A percentile compares a stretch with the other conserved stretches of the same genome.
Conservation (phyloP, 192 early-diverging fungal species). For the Cetraspora pellucida region DNA sequence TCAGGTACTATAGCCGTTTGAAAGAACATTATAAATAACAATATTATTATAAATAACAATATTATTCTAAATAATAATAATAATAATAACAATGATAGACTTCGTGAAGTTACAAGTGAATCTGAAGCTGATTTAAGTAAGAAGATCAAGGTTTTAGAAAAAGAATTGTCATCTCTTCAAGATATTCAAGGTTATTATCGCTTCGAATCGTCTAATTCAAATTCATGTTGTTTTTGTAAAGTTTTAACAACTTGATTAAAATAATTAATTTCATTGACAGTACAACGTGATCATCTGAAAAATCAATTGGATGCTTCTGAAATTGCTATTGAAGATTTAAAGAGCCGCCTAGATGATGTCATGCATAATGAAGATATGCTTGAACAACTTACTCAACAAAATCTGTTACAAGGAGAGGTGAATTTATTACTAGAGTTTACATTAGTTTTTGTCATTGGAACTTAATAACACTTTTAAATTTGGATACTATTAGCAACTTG, state of each 20-base stretch:
- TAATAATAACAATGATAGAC: conserved; percentile 36
- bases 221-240: not conserved
- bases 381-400: conserved; percentile 81
- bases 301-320: conserved; percentile 68
- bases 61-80: no score
- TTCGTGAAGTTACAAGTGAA: conserved; percentile 78
- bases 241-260: not conserved
- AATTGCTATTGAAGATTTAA: conserved; percentile 78
- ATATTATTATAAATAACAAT: no score
- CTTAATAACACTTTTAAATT: conserved; percentile 1
- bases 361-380: conserved; percentile 84
- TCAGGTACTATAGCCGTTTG: conserved; percentile 49
- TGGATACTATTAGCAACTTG: conserved; percentile 56
- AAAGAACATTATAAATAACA: no score
- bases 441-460: not conserved
- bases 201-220: not conserved
- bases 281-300: conserved; percentile 56
- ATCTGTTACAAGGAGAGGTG: conserved; percentile 70
- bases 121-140: conserved; percentile 67
- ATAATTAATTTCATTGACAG: conserved; percentile 23
- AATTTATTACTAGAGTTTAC: conserved; percentile 33
- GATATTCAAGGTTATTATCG: conserved; percentile 55
- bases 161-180: conserved; percentile 61
- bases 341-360: conserved; percentile 78
- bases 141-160: conserved; percentile 70